Evolutionary conservation across 164 flowering plant genomes (phyloP), one percentile per base, ranked within the genome.

Genomic region (Umbellularia californica): DNA sequence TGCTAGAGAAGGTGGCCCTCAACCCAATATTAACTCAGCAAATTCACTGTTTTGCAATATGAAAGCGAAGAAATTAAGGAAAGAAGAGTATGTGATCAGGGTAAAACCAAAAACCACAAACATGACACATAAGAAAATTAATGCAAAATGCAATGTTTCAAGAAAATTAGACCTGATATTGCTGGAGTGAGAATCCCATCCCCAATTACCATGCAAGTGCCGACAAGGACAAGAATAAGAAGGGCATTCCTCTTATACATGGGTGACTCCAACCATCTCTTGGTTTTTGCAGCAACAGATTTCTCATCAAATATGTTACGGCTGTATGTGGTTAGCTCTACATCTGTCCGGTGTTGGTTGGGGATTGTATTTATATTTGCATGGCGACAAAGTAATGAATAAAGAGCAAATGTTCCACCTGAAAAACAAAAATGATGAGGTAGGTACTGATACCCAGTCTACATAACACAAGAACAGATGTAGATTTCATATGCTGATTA

Each of bases 131-230:
- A 47, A 50, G 50, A 65, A 27, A 67, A 67, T 47, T 35, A 20
- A 67, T 67, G 50, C 22, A 28, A 20, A 28, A 13, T 2, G 69
- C 0, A 33, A 68, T 12, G 47, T 41, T 15, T 9, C 5, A 33
- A 67, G 65, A 14, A 69, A 20, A 14, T 25, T 50, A 70, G 23
- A 75, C 99, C 99, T 78, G 99, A 95, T 76, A 95, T 95, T 68
- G 97, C 99, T 19, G 99, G 99, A 77, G 99, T 94, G 19, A 94
- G 90, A 82, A 95, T 95, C 22, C 98, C 98, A 85, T 94, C 98
- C 20, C 98, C 98, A 75, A 94, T 91, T 69, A 94, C 85, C 98
- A 91, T 94, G 83, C 94, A 95, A 72, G 97, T 91, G 77, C 97
- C 97, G 72, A 93, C 91, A 74, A 95, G 92, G 67, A 95, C 99